Conservation (phyloP, 2,329 filamentous ascomycete genomes). For the Colletotrichum falcatum region DNA sequence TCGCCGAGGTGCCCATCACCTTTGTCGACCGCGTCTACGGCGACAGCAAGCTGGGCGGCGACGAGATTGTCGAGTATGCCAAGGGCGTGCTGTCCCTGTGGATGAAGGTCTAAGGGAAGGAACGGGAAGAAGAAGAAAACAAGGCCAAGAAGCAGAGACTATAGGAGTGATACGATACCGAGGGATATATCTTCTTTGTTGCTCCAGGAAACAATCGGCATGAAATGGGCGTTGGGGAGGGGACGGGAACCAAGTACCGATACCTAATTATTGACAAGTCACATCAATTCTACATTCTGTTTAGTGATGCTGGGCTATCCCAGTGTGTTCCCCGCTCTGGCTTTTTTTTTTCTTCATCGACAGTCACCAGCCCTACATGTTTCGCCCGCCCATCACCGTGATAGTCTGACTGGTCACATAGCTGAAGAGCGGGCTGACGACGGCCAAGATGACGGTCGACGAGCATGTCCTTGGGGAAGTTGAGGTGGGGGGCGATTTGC, state of each 20-base stretch:
- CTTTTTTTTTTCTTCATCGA: neutral
- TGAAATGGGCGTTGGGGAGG: conserved; percentile 38
- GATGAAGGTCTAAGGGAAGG: conserved; percentile 74
- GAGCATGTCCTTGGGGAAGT: conserved; percentile 84
- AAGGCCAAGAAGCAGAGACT: neutral
- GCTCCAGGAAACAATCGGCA: conserved; percentile 17
- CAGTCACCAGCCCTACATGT: conserved; percentile 57
- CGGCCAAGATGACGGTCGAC: conserved; percentile 78
- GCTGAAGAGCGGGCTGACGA: conserved; percentile 83
- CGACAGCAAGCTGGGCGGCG: conserved; percentile 92
- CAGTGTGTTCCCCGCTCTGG: neutral
- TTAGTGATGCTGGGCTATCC: neutral
- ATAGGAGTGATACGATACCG: conserved; percentile 27
- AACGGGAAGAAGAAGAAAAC: too few relatives aligned
- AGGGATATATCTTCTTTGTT: conserved; percentile 17
- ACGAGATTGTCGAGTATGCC: conserved; percentile 96
- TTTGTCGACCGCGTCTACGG: conserved; percentile 97
- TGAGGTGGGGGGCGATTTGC: conserved; percentile 83
- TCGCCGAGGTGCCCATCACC: conserved; percentile 94
- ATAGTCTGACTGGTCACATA: conserved; percentile 92
- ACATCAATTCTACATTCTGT: conserved; percentile 13
- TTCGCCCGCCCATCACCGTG: conserved; percentile 82
- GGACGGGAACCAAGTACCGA: conserved; percentile 40
- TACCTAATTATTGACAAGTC: conserved; percentile 38
- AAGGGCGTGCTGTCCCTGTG: conserved; percentile 85